These are phyloP conservation scores for Colletotrichum chrysophilum DNA, from an alignment of 2,329 filamentous ascomycete genomes.

Conservation along the genomic window DNA sequence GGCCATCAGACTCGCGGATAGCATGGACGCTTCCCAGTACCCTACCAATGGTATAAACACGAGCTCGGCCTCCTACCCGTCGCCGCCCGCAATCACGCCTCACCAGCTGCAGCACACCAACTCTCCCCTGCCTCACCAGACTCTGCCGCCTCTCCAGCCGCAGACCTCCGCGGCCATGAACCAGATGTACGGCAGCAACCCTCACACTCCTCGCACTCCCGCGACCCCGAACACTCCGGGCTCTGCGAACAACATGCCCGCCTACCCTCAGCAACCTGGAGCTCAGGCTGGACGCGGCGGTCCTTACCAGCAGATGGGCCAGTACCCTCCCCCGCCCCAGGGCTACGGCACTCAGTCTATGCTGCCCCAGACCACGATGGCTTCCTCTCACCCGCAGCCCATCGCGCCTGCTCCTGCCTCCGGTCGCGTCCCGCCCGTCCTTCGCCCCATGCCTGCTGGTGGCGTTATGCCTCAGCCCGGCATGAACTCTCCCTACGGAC, in stretches of 20 bases:
- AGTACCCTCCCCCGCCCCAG: conserved; percentile 59
- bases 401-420: conserved; percentile 74
- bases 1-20: conserved; percentile 28
- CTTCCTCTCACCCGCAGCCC: conserved; percentile 74
- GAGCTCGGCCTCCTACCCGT: conserved; percentile 55
- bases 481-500: conserved; percentile 65
- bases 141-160: conserved; percentile 60
- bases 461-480: conserved; percentile 65
- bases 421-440: conserved; percentile 60
- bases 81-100: conserved; percentile 56
- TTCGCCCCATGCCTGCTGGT: conserved; percentile 75
- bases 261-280: conserved; percentile 53
- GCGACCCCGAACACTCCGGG: conserved; percentile 68
- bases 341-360: conserved; percentile 64
- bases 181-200: conserved; percentile 62
- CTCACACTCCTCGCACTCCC: conserved; percentile 66
- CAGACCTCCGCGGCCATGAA: conserved; percentile 53
- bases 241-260: conserved; percentile 57
- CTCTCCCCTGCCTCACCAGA: conserved; percentile 56
- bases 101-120: conserved; percentile 53
- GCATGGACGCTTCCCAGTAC: conserved; percentile 62
- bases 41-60: conserved; percentile 63
- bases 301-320: conserved; percentile 60
- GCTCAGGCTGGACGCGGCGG: conserved; percentile 50
- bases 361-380: conserved; percentile 70